These are phyloP conservation scores for Mucor lusitanicus DNA, from an alignment of 371 early-diverging fungal genomes.

Conservation along the genomic window DNA sequence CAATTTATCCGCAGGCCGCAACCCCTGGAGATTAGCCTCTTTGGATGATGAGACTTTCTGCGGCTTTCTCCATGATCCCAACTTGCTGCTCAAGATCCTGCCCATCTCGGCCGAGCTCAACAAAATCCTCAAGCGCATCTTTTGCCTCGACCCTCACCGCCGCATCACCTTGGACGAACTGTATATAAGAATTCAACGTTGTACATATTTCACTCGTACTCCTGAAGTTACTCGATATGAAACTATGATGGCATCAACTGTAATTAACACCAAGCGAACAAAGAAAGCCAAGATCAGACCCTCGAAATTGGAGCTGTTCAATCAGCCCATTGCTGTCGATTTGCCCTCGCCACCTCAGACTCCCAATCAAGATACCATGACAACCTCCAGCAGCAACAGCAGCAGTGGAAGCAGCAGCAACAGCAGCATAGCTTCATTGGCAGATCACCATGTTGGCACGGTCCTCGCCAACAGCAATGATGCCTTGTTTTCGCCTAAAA, in stretches of 20 bases:
- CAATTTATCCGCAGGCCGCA: slow-evolving; percentile 74
- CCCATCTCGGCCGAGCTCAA: slow-evolving; percentile 75
- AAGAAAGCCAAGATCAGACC: slow-evolving; percentile 9
- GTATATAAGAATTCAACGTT: slow-evolving; percentile 53
- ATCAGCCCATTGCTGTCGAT: background rate
- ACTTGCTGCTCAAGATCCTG: slow-evolving; percentile 60
- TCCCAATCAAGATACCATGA: slow-evolving; percentile 1
- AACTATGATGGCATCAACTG: slow-evolving; percentile 8
- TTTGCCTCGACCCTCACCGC: slow-evolving; percentile 68
- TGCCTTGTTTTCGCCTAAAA: slow-evolving; percentile 4
- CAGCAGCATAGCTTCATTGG: slow-evolving; percentile 1
- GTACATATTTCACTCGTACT: slow-evolving; percentile 60
- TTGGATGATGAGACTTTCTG: slow-evolving; percentile 74
- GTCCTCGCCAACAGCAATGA: background rate
- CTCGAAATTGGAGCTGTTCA: background rate
- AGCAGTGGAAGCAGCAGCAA: background rate
- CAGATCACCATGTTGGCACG: background rate
- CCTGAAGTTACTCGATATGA: slow-evolving; percentile 31
- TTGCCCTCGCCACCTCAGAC: slow-evolving; percentile 24
- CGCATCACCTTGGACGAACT: slow-evolving; percentile 75
- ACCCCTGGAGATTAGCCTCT: slow-evolving; percentile 82
- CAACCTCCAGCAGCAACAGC: background rate
- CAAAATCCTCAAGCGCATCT: slow-evolving; percentile 71
- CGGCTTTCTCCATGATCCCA: slow-evolving; percentile 61
- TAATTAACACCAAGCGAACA: background rate